Evolutionary conservation across 1,284 basidiomycete species (phyloP).

Genomic region (Anthracocystis panici-leucophaei): DNA sequence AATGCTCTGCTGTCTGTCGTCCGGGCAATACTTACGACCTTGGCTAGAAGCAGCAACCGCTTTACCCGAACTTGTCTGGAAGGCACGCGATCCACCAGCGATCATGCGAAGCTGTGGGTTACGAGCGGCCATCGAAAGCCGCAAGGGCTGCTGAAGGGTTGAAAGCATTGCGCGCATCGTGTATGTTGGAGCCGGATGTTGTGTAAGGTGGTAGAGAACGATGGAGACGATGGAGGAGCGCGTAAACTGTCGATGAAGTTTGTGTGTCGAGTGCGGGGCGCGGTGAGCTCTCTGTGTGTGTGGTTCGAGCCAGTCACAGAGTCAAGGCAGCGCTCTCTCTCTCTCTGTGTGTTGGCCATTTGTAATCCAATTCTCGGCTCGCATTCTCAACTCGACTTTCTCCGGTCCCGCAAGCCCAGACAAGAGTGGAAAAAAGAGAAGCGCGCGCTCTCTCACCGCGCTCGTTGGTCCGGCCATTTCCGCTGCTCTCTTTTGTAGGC

Average conservation of each 20-base stretch:
- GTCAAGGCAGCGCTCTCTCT: too few relatives aligned
- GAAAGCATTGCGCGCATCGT: conserved; percentile 48
- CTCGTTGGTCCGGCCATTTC: conserved; percentile 43
- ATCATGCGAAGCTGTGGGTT: conserved; percentile 60
- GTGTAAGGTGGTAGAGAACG: not conserved
- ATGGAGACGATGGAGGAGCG: conserved; percentile 3
- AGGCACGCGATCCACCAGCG: conserved; percentile 53
- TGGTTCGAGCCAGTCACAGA: conserved; percentile 16
- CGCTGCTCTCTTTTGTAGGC: conserved; percentile 7
- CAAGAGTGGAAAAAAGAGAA: not conserved
- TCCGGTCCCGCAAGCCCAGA: conserved; percentile 26
- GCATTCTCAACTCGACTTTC: conserved; percentile 11
- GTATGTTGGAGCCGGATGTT: not conserved
- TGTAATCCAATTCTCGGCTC: conserved; percentile 21
- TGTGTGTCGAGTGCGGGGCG: conserved; percentile 14
- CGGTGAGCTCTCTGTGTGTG: not conserved
- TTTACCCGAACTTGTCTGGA: conserved; percentile 45
- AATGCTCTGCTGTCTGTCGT: not conserved
- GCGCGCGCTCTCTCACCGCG: conserved; percentile 11
- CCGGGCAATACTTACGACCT: conserved; percentile 42
- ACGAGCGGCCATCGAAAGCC: conserved; percentile 51
- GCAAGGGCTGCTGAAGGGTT: conserved; percentile 51
- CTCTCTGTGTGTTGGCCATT: conserved; percentile 10
- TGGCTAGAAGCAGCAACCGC: conserved; percentile 46
- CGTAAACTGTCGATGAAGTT: not conserved